A percentile compares a stretch with the other conserved stretches of the same genome.
Evolutionary conservation across 2,329 filamentous ascomycete species (phyloP).

Genomic region (Colletotrichum somersetense): DNA sequence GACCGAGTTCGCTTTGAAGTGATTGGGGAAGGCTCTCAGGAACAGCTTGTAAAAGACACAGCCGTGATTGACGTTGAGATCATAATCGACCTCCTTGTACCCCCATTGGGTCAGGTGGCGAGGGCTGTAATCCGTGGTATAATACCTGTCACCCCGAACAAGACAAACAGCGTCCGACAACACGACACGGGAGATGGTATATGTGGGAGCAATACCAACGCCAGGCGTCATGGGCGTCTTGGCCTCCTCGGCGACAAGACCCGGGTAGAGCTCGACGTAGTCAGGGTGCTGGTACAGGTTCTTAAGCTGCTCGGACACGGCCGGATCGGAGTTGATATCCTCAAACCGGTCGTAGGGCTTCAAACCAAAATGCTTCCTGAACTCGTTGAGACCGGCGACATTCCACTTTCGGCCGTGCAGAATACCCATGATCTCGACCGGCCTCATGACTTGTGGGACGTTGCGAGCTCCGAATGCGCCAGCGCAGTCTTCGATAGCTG

Average conservation of each 20-base stretch:
- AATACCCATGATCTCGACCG: slow-evolving; percentile 85
- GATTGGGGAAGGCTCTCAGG: slow-evolving; percentile 81
- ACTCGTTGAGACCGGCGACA: slow-evolving; percentile 84
- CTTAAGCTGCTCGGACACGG: slow-evolving; percentile 73
- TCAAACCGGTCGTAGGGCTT: slow-evolving; percentile 83
- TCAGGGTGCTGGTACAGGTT: slow-evolving; percentile 83
- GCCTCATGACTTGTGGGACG: slow-evolving; percentile 79
- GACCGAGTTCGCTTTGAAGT: slow-evolving; percentile 82
- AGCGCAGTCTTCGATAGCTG: slow-evolving; percentile 81
- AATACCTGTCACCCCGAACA: slow-evolving; percentile 82
- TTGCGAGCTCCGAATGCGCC: slow-evolving; percentile 80
- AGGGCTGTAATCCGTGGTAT: slow-evolving; percentile 82
- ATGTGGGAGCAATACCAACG: slow-evolving; percentile 80
- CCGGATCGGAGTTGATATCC: slow-evolving; percentile 84
- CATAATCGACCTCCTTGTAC: slow-evolving; percentile 79
- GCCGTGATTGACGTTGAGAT: slow-evolving; percentile 81
- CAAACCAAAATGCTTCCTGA: slow-evolving; percentile 84
- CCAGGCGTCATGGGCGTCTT: slow-evolving; percentile 81
- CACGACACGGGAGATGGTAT: slow-evolving; percentile 82
- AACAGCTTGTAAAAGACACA: slow-evolving; percentile 90
- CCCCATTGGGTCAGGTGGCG: slow-evolving; percentile 87
- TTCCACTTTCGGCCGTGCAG: slow-evolving; percentile 83
- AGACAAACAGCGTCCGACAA: slow-evolving; percentile 84
- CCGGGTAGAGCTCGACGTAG: slow-evolving; percentile 84
- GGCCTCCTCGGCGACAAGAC: slow-evolving; percentile 80